Evolutionary conservation across 805 yeast genomes (phyloP), one percentile per base, ranked within the genome.

Genomic region (Saccharomycopsis amapae): DNA sequence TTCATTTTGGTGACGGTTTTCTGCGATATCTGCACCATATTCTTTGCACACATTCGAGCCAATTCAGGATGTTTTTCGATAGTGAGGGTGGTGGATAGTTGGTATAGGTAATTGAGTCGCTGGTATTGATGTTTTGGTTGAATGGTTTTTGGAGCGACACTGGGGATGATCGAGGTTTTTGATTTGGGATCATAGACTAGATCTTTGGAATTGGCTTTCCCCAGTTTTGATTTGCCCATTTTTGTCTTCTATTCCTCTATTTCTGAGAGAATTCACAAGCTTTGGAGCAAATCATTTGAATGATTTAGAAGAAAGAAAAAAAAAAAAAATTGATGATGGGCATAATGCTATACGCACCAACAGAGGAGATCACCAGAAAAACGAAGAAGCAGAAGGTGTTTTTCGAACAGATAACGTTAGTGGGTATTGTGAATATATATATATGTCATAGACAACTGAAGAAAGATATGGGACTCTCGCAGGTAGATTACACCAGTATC

Each of bases 31-130:
- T 31, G 18, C 25, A 23, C 40, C 50, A 50, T 46, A 18, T 46
- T 50, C 31, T 36, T 35, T 13, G 40, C 30, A 23, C 38, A 39
- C 43, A 47, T 47, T 35, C 53, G 18, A n/a, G 51, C 44, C 4
- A 38, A 12, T 13, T 43, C 42, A 7, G 41, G 15, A 4, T 38
- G 12, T 26, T 33, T 25, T n/a, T 28, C 24, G 5, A 42, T 12
- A 12, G 22, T 22, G 10, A 25, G 24, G 17, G 30, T 17, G 3
- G 45, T 30, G 7, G 51, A 47, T 10, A 47, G 23, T 22, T 50
- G 53, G 24, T 35, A 50, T 5, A 50, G 28, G 24, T 47, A 50
- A 23, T 47, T 50, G 4, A 50, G 42, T 30, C 51, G 36, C 7
- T 38, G 23, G 20, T 38, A 49, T 25, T 49, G 50, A 25, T 44